These are phyloP conservation scores for Leccinum obscurum DNA, from an alignment of 768 basidiomycete genomes.

Conservation along the genomic window DNA sequence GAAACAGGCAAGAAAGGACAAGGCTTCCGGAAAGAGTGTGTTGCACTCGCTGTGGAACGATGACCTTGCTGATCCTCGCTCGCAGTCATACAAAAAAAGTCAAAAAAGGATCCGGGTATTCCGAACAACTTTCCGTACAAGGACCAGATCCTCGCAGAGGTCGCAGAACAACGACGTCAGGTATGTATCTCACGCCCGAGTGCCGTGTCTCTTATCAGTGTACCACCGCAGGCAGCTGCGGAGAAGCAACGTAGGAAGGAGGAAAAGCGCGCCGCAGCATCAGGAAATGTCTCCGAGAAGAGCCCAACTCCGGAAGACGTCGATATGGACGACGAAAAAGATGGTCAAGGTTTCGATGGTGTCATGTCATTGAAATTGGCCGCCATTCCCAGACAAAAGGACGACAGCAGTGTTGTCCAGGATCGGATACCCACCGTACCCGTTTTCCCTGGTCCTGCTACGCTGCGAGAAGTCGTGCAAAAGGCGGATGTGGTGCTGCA, in stretches of 20 bases:
- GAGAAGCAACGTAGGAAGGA: slow-evolving; percentile 70
- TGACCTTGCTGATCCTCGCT: slow-evolving; percentile 3
- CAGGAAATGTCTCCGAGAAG: slow-evolving; percentile 29
- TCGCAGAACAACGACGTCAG: slow-evolving; percentile 75
- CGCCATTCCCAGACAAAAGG: slow-evolving; percentile 3
- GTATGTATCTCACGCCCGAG: slow-evolving; percentile 37
- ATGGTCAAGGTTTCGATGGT: slow-evolving; percentile 41
- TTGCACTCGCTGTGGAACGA: neutral
- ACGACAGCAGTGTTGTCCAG: neutral
- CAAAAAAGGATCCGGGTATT: slow-evolving; percentile 84
- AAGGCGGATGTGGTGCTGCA: slow-evolving; percentile 77
- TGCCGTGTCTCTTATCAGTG: neutral
- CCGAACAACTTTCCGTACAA: slow-evolving; percentile 94
- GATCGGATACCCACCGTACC: slow-evolving; percentile 20
- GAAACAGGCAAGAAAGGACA: slow-evolving; percentile 71
- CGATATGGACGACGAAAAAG: slow-evolving; percentile 31
- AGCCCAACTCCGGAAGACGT: slow-evolving; percentile 29
- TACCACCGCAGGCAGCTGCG: slow-evolving; percentile 59
- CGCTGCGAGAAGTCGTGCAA: slow-evolving; percentile 53
- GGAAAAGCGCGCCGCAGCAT: slow-evolving; percentile 51
- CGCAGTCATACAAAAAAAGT: slow-evolving; percentile 42
- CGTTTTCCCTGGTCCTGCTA: slow-evolving; percentile 28
- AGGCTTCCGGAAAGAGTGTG: slow-evolving; percentile 84
- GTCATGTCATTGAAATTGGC: slow-evolving; percentile 24
- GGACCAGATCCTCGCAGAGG: slow-evolving; percentile 89